Conservation (phyloP, 1,284 basidiomycete genomes). For the Malassezia arunalokei region DNA sequence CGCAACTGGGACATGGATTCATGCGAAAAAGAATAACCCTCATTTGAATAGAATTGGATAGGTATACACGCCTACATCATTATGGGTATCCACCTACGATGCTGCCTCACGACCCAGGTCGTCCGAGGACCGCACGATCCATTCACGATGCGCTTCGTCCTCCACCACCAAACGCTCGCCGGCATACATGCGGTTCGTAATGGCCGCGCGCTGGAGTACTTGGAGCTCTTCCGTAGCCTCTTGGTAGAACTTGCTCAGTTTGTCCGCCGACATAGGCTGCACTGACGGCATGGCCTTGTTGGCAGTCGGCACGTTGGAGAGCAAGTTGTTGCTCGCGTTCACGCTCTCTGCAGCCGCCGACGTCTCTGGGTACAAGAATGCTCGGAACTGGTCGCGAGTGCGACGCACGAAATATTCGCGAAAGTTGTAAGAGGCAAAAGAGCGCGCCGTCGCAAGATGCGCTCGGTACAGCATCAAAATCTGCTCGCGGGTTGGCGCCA, state of each 20-base stretch:
- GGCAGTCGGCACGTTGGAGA: conserved; percentile 7
- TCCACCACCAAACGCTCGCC: conserved; percentile 44
- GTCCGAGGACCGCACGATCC: conserved; percentile 10
- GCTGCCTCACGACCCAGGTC: background rate
- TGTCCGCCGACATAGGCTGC: conserved; percentile 7
- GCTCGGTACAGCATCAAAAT: conserved; percentile 36
- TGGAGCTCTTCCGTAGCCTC: conserved; percentile 34
- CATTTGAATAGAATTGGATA: background rate
- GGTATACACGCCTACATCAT: background rate
- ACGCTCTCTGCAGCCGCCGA: conserved; percentile 7
- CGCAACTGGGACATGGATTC: conserved; percentile 55
- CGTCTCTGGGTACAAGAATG: conserved; percentile 20
- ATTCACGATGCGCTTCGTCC: conserved; percentile 1
- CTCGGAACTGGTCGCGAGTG: conserved; percentile 41
- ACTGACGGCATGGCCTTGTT: background rate
- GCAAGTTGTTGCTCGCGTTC: conserved; percentile 1
- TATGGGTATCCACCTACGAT: background rate
- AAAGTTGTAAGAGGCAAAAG: conserved; percentile 45
- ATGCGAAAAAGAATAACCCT: background rate
- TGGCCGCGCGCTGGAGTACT: conserved; percentile 37
- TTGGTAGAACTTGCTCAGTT: conserved; percentile 31
- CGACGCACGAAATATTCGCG: conserved; percentile 44
- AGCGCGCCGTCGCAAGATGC: conserved; percentile 39
- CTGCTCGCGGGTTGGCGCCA: conserved; percentile 18
- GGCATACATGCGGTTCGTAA: conserved; percentile 41